These are phyloP conservation scores for Agaricales sp. DNA, from an alignment of 1,284 basidiomycete species.

Conservation along the genomic window DNA sequence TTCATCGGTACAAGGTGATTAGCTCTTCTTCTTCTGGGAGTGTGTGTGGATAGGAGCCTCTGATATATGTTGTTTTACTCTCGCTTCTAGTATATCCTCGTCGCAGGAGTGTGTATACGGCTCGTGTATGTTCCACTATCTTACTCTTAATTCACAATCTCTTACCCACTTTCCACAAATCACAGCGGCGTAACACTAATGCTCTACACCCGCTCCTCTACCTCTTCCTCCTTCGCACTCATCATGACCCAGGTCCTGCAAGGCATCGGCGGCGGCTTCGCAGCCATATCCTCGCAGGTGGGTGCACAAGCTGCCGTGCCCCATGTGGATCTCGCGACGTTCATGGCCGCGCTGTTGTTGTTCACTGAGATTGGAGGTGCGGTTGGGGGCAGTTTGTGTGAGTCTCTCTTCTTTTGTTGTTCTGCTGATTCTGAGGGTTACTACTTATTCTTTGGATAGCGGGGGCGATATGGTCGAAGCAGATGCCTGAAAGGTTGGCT, in stretches of 20 bases:
- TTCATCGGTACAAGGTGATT: constrained; percentile 41
- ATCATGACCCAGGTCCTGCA: constrained; percentile 70
- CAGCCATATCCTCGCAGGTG: constrained; percentile 60
- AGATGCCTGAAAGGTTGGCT: constrained; percentile 50
- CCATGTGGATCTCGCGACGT: constrained; percentile 71
- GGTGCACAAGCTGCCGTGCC: constrained; percentile 72
- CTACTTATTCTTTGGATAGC: constrained; percentile 20
- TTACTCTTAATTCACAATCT: background rate
- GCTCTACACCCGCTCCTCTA: constrained; percentile 60
- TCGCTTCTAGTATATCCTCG: constrained; percentile 42
- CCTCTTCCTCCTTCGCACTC: constrained; percentile 47
- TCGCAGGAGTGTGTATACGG: constrained; percentile 58
- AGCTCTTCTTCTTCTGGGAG: too few species aligned
- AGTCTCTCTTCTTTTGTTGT: constrained; percentile 14
- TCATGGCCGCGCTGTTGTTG: constrained; percentile 73
- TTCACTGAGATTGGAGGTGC: constrained; percentile 75
- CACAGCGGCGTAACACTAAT: constrained; percentile 57
- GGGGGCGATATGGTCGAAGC: constrained; percentile 48
- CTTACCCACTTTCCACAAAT: constrained; percentile 1
- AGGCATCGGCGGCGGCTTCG: constrained; percentile 73
- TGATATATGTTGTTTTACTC: constrained; percentile 2
- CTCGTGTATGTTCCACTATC: constrained; percentile 25
- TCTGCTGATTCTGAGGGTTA: background rate
- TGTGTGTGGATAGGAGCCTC: too few species aligned
- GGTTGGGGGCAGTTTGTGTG: constrained; percentile 57